phyloP scores from a whole-genome alignment of 768 basidiomycete species.

The Psilocybe cyanescens region DNA sequence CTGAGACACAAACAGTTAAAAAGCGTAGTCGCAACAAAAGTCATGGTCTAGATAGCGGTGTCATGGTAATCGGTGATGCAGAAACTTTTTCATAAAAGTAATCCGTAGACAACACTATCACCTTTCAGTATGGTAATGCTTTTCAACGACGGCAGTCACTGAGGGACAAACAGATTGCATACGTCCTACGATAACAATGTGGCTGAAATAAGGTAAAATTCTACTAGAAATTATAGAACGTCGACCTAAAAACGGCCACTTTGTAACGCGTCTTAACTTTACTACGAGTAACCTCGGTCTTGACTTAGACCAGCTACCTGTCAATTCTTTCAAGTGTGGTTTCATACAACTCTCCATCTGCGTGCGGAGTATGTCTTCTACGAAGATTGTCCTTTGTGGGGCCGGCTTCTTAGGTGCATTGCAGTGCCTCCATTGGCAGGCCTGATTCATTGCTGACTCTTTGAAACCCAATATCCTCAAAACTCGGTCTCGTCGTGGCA shows the following conservation, averaged over 20 bases:
- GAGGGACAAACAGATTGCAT: too few relatives aligned
- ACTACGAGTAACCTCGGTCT: too few relatives aligned
- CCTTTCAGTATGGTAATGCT: neutral
- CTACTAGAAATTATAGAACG: too few relatives aligned
- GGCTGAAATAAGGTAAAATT: too few relatives aligned
- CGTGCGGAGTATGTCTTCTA: conserved; percentile 16
- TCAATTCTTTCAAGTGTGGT: too few relatives aligned
- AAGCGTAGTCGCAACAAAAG: conserved; percentile 32
- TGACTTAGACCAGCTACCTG: too few relatives aligned
- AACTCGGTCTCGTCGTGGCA: conserved; percentile 22
- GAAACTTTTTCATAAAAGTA: conserved; percentile 27
- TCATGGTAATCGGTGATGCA: conserved; percentile 41
- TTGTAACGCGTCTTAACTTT: too few relatives aligned
- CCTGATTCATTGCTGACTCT: neutral
- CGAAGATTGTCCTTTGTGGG: conserved; percentile 55
- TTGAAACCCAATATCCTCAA: neutral
- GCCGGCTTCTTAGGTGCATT: conserved; percentile 63
- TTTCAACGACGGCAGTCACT: neutral
- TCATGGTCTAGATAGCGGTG: conserved; percentile 33
- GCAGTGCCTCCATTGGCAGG: neutral
- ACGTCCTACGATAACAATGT: too few relatives aligned
- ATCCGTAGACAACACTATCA: neutral
- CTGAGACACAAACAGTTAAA: conserved; percentile 22
- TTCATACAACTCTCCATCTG: too few relatives aligned
- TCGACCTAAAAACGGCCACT: too few relatives aligned